Base-by-base conservation (phyloP, 306 rosid genomes). In the Glycyrrhiza uralensis region DNA sequence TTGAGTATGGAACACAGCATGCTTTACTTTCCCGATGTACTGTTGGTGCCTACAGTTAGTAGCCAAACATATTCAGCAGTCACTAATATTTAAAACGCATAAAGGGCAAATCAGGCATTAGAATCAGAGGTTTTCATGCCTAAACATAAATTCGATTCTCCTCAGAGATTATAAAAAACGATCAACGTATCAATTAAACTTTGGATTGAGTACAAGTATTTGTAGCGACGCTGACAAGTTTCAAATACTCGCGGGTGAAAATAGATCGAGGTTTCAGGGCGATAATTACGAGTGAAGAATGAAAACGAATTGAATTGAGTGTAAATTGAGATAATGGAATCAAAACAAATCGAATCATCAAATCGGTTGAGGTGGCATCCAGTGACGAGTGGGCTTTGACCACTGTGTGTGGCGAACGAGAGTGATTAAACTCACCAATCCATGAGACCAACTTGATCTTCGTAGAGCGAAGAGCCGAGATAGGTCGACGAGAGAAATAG, bases 381-480 rank as follows among this genome's bases (percentile, higher is more conserved):
- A 49, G 45, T 32, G 24, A 28, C n/a, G 54, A 19, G 12, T 12
- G 32, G 50, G 52, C 28, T 55, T 41, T 46, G 78, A 55, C n/a
- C 59, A 49, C 15, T 59, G 26, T 26, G 61, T 36, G 74, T n/a
- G 36, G 33, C 14, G 66, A 38, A 54, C 2, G 15, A n/a, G 78
- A 71, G 72, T 20, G 66, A 64, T 47, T 38, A 80, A 74, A 84
- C 71, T 72, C 49, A 95, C 99, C 99, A 95, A 78, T 91, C 99
- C 90, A 88, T 83, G 64, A 91, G 99, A 54, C 97, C 99, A 22
- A 87, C 90, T 86, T 95, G 99, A 88, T 95, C 99, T 86, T 91
- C 92, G 81, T 81, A 88, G 1, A 95, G 86, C 17, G 99, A 89
- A 38, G 45, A 71, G 75, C 68, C 52, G 56, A 79, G 76, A 50